Percentiles rank a stretch among this genome's conserved stretches.
Evolutionary conservation across 2,329 filamentous ascomycete species (phyloP).

Genomic region (Fusarium fujikuroi): DNA sequence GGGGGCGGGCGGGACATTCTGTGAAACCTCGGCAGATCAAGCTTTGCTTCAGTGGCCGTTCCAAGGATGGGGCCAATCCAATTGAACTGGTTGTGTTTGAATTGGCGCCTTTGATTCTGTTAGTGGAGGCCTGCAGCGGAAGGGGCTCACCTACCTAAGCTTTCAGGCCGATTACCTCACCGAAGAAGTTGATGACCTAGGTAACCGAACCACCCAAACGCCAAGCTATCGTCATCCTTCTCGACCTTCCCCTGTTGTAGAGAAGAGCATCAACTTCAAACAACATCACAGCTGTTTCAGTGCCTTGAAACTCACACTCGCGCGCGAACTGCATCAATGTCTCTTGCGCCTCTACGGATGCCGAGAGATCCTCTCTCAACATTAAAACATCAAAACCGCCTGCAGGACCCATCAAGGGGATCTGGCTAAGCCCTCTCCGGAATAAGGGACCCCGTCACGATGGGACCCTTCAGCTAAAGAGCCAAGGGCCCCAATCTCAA

Average conservation of each 20-base stretch:
- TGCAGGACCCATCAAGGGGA: constrained; percentile 17
- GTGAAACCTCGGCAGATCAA: constrained; percentile 11
- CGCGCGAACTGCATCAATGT: constrained; percentile 2
- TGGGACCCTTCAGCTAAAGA: constrained; percentile 9
- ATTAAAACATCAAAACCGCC: neutral
- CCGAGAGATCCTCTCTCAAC: constrained; percentile 2
- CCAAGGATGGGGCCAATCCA: neutral
- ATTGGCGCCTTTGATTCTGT: neutral
- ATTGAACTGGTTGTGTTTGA: neutral
- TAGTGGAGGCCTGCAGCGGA: neutral
- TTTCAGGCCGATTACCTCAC: neutral
- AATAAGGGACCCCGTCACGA: neutral
- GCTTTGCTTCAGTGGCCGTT: neutral
- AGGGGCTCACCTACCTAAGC: neutral
- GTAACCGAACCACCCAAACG: neutral
- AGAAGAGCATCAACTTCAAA: constrained; percentile 1
- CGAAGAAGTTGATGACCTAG: neutral
- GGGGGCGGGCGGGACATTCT: neutral
- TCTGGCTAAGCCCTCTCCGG: constrained; percentile 14
- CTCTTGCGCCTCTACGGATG: constrained; percentile 4
- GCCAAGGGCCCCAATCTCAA: neutral
- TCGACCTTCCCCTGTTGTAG: neutral
- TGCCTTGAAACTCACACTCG: neutral
- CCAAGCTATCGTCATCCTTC: neutral
- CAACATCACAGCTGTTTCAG: neutral